Percentiles rank a stretch among this genome's conserved stretches.
phyloP scores from a whole-genome alignment of 495 filamentous ascomycete genomes.

The Acidomyces sp. region DNA sequence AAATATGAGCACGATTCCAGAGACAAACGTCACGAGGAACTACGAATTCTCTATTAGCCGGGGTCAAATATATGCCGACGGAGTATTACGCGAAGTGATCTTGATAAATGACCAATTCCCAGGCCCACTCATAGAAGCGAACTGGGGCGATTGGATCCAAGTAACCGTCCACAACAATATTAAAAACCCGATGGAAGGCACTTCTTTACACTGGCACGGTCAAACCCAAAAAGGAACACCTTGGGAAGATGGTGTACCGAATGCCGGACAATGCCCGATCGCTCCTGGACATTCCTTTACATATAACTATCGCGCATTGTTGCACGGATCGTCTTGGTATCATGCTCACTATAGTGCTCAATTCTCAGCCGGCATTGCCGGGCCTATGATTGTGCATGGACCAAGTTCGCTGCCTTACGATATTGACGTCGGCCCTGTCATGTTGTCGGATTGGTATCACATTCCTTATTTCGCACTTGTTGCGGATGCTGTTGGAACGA shows the following conservation, averaged over 20 bases:
- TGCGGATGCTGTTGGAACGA: conserved; percentile 9
- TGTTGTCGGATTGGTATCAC: conserved; percentile 24
- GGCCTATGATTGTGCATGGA: conserved; percentile 22
- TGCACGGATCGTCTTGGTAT: conserved; percentile 17
- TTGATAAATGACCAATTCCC: conserved; percentile 31
- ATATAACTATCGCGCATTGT: conserved; percentile 18
- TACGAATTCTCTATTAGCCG: conserved; percentile 44
- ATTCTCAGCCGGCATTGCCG: conserved; percentile 17
- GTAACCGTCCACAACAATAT: conserved; percentile 19
- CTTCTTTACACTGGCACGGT: conserved; percentile 22
- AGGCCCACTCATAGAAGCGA: conserved; percentile 21
- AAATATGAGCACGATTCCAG: conserved; percentile 6
- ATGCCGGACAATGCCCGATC: conserved; percentile 21
- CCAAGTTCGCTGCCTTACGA: conserved; percentile 15
- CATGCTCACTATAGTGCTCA: conserved; percentile 22
- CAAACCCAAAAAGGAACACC: conserved; percentile 14
- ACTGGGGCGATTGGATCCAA: conserved; percentile 23
- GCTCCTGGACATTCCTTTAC: conserved; percentile 20
- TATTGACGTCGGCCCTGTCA: conserved; percentile 24
- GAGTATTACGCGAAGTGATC: conserved; percentile 33
- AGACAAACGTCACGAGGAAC: conserved; percentile 30
- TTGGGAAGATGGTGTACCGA: conserved; percentile 20
- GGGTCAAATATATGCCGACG: conserved; percentile 34
- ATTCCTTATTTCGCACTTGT: conserved; percentile 17
- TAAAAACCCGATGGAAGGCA: conserved; percentile 17